Evolutionary conservation across 352 stramenopile genomes (phyloP).

Genomic region (Phytophthora boehmeriae): DNA sequence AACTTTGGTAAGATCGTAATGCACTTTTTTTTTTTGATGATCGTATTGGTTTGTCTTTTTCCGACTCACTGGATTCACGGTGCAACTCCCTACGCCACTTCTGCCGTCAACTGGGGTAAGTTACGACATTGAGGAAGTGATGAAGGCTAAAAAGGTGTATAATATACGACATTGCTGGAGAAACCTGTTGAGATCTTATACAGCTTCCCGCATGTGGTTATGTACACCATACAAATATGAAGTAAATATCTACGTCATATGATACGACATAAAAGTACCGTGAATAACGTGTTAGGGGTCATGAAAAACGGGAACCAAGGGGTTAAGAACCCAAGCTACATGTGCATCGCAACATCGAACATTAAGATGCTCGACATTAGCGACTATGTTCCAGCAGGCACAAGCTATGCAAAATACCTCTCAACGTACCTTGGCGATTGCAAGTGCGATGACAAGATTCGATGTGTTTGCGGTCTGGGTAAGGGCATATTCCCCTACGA

Average conservation of each 20-base stretch:
- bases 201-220: slow-evolving; percentile 1
- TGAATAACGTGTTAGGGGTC: background rate
- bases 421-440: slow-evolving; percentile 36
- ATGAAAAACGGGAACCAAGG: slow-evolving; percentile 7
- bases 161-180: slow-evolving; percentile 11
- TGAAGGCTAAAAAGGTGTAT: background rate
- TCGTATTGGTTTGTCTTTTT: background rate
- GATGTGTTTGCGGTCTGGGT: background rate
- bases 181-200: slow-evolving; percentile 15
- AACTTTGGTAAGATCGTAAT: background rate
- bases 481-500: slow-evolving; percentile 39
- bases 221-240: slow-evolving; percentile 4
- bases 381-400: slow-evolving; percentile 7
- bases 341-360: background rate
- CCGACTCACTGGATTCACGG: background rate
- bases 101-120: slow-evolving; percentile 10
- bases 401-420: slow-evolving; percentile 4
- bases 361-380: background rate
- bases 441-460: slow-evolving; percentile 35
- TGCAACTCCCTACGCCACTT: no score
- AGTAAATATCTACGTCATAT: slow-evolving; percentile 8
- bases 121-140: slow-evolving; percentile 1
- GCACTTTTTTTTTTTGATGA: background rate
- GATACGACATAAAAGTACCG: slow-evolving; percentile 19
- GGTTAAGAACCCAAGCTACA: slow-evolving; percentile 9